Evolutionary conservation across 2,329 filamentous ascomycete genomes (phyloP), one percentile per base, ranked within the genome.

Genomic region (Trichoderma simmonsii): DNA sequence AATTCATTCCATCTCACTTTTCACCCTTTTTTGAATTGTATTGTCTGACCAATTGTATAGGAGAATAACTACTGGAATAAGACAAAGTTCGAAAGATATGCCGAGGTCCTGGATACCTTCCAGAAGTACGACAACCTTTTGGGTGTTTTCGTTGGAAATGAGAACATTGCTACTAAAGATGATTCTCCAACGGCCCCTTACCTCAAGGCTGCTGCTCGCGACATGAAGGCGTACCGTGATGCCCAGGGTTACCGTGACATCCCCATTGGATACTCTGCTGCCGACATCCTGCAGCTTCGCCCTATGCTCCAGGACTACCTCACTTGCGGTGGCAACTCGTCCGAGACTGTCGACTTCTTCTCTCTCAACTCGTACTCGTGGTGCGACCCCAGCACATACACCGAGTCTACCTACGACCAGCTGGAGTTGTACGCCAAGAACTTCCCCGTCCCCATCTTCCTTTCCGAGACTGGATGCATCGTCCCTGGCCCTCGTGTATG

Each of bases 391-490:
- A 83, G 85, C 71, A 81, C 80, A 6, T 94, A 90, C 81, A 75
- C 84, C 30, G 84, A 80, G 6, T 89, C 93, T 3, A 93, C 93
- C 71, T 97, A 97, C 82, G 78, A 84, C 61, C 85, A 85, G 74
- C 88, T 97, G 32, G 87, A 94, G 79, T 81, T 85, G 68, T 90
- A 92, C 75, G 90, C 92, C 6, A 86, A 87, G 48, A 82, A 88
- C 76, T 95, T 94, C 81, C 91, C 90, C 61, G 89, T 97, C n/a
- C 94, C 93, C 24, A 93, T 96, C 77, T 95, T 94, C 85, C 93
- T 97, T 82, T 95, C 93, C 39, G 94, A 97, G 82, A 96, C 93
- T 3, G 94, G 94, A 72, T 97, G 94, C 86, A 95, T 93, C 79
- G 86, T 84, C 1, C 85, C 86, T 1, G 82, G 83, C 2, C 90